Conservation (phyloP, 495 filamentous ascomycete species). For the Aeminium ludgeri region DNA sequence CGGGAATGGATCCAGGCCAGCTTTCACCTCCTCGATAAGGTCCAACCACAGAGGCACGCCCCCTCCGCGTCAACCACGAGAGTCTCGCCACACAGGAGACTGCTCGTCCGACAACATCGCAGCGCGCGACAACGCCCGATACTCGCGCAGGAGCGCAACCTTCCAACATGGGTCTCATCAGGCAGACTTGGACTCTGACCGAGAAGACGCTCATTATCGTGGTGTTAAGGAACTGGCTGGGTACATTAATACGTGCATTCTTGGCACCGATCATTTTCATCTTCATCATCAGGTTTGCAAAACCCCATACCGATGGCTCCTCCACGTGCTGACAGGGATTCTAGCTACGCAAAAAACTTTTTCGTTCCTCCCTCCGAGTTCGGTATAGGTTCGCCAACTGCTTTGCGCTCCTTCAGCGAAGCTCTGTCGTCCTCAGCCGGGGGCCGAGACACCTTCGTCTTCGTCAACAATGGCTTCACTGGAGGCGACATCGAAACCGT, state of each 20-base stretch:
- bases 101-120: no score
- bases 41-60: no score
- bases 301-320: neutral
- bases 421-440: slow-evolving; percentile 35
- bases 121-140: no score
- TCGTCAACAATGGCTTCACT: slow-evolving; percentile 55
- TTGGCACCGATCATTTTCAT: slow-evolving; percentile 55
- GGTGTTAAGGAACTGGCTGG: slow-evolving; percentile 42
- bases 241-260: slow-evolving; percentile 52
- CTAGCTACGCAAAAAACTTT: slow-evolving; percentile 25
- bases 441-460: slow-evolving; percentile 46
- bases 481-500: slow-evolving; percentile 57
- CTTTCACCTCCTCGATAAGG: no score
- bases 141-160: neutral
- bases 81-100: no score
- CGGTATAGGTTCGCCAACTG: slow-evolving; percentile 42
- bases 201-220: slow-evolving; percentile 59
- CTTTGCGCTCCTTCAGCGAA: slow-evolving; percentile 42
- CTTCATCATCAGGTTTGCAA: slow-evolving; percentile 5
- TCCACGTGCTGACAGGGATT: neutral
- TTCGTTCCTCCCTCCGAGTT: slow-evolving; percentile 31
- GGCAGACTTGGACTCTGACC: slow-evolving; percentile 57
- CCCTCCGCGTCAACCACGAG: no score
- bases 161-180: slow-evolving; percentile 37
- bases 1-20: no score